phyloP scores from a whole-genome alignment of 768 basidiomycete species.

The Pholiota conissans region DNA sequence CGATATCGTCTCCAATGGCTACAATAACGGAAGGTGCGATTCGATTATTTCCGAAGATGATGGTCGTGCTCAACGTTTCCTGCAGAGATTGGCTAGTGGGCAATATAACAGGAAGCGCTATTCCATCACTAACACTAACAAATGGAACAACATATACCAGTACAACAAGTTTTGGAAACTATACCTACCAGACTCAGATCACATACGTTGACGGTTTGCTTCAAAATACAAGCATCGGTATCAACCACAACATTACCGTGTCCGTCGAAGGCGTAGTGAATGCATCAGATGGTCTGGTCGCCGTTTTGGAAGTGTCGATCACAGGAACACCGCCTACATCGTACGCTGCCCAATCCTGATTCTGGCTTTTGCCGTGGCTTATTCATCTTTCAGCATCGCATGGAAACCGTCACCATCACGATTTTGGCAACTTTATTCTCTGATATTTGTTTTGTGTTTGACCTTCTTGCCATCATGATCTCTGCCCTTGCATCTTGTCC shows the following conservation, averaged over 20 bases:
- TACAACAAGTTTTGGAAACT: slow-evolving; percentile 61
- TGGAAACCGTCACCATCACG: slow-evolving; percentile 20
- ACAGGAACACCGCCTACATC: slow-evolving; percentile 33
- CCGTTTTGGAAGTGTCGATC: slow-evolving; percentile 73
- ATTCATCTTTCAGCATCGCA: slow-evolving; percentile 8
- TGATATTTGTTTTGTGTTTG: slow-evolving; percentile 7
- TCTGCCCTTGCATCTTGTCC: not conserved
- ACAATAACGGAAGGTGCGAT: slow-evolving; percentile 72
- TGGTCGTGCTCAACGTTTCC: not conserved
- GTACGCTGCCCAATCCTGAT: slow-evolving; percentile 24
- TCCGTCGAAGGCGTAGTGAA: slow-evolving; percentile 46
- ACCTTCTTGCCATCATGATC: slow-evolving; percentile 9
- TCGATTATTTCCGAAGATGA: not conserved
- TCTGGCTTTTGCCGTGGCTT: not conserved
- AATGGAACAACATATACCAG: slow-evolving; percentile 64
- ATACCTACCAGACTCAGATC: slow-evolving; percentile 72
- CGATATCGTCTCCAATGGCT: slow-evolving; percentile 76
- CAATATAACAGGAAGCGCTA: slow-evolving; percentile 62
- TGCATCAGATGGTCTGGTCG: slow-evolving; percentile 82
- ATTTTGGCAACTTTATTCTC: slow-evolving; percentile 17
- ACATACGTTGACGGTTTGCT: slow-evolving; percentile 70
- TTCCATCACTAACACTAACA: slow-evolving; percentile 51
- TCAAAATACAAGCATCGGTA: slow-evolving; percentile 63
- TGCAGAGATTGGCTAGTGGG: slow-evolving; percentile 81
- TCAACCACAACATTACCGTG: slow-evolving; percentile 69